phyloP scores from a whole-genome alignment of 257 asterid genomes.

The Przewalskia tangutica region DNA sequence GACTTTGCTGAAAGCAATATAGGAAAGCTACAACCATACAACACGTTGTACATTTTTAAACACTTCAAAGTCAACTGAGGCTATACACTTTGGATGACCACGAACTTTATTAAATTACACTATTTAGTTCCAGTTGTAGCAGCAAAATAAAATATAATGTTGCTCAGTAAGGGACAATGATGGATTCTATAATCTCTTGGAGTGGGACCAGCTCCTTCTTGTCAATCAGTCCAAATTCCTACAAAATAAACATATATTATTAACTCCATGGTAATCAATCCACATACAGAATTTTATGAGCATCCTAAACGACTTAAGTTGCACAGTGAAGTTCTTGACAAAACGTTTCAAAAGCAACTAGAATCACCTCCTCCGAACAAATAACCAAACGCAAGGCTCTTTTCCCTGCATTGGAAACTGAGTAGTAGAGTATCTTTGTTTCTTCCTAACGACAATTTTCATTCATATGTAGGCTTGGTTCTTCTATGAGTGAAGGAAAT shows the following conservation, averaged over 20 bases:
- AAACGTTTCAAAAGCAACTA: neutral
- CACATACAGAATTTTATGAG: no score
- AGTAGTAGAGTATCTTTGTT: no score
- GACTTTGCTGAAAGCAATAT: neutral
- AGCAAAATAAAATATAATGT: neutral
- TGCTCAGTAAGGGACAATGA: conserved; percentile 52
- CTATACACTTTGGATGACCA: neutral
- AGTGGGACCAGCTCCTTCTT: conserved; percentile 90
- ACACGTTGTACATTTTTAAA: neutral
- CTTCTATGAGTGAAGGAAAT: no score
- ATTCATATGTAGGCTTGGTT: neutral
- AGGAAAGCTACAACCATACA: neutral
- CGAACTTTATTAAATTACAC: neutral
- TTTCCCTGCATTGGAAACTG: no score
- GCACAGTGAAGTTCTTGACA: neutral
- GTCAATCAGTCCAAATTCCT: conserved; percentile 82
- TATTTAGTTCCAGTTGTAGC: neutral
- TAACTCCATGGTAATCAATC: neutral
- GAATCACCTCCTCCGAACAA: neutral
- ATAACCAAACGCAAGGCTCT: no score
- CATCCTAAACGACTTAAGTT: no score
- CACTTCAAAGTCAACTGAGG: conserved; percentile 2
- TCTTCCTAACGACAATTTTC: neutral
- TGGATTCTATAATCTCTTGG: conserved; percentile 72
- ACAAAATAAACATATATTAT: conserved; percentile 11